Conservation (phyloP, 495 filamentous ascomycete species). For the Neurospora sp. region DNA sequence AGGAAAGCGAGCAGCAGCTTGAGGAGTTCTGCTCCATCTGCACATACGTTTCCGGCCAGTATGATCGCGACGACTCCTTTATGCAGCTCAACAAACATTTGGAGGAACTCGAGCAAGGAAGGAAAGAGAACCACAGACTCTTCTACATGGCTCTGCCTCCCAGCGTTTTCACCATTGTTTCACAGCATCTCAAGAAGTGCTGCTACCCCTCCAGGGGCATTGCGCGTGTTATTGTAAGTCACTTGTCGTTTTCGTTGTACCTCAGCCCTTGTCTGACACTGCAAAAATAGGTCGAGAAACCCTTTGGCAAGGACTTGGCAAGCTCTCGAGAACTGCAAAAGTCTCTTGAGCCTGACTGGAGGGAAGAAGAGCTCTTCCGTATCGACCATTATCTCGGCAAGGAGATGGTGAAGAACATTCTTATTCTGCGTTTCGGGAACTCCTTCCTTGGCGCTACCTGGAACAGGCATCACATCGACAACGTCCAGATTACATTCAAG, state of each 20-base stretch:
- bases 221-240: slow-evolving; percentile 80
- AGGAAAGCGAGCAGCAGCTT: slow-evolving; percentile 92
- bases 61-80: slow-evolving; percentile 96
- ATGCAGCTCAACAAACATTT: slow-evolving; percentile 79
- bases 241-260: not conserved
- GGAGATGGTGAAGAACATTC: slow-evolving; percentile 99
- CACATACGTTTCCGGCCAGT: slow-evolving; percentile 92
- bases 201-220: slow-evolving; percentile 89
- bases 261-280: slow-evolving; percentile 3
- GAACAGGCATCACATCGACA: slow-evolving; percentile 99
- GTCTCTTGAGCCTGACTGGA: slow-evolving; percentile 95
- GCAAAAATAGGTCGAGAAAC: slow-evolving; percentile 79
- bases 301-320: slow-evolving; percentile 91
- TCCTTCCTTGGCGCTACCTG: slow-evolving; percentile 98
- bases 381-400: slow-evolving; percentile 99
- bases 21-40: slow-evolving; percentile 79
- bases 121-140: slow-evolving; percentile 76
- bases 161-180: slow-evolving; percentile 95
- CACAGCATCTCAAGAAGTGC: slow-evolving; percentile 90
- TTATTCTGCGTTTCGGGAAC: slow-evolving; percentile 97
- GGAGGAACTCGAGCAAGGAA: slow-evolving; percentile 73
- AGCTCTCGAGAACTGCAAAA: slow-evolving; percentile 93
- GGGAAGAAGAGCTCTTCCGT: slow-evolving; percentile 97
- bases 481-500: slow-evolving; percentile 98
- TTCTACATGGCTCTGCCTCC: slow-evolving; percentile 99